Evolutionary conservation across 2,329 filamentous ascomycete species (phyloP).

Genomic region (Talaromyces sp.): DNA sequence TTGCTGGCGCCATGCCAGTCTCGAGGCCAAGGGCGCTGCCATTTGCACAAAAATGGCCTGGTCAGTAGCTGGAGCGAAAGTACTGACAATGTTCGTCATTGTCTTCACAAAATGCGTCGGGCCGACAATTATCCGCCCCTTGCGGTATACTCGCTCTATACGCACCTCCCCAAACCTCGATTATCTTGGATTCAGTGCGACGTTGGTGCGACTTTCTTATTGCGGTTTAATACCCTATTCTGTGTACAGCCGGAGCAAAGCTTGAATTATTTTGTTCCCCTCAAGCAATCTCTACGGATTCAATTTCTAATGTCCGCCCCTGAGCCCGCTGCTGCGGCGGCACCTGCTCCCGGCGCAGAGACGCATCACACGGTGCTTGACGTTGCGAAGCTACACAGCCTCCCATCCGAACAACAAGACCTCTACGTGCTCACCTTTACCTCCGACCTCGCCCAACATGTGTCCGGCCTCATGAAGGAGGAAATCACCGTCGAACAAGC

Average conservation of each 20-base stretch:
- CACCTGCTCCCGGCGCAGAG: slow-evolving; percentile 29
- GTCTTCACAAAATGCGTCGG: slow-evolving; percentile 17
- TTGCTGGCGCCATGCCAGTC: slow-evolving; percentile 16
- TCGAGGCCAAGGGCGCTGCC: slow-evolving; percentile 19
- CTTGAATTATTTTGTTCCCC: slow-evolving; percentile 2
- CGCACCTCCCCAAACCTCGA: not conserved
- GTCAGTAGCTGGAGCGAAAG: not conserved
- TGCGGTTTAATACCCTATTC: not conserved
- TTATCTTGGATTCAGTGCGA: not conserved
- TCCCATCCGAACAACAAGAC: slow-evolving; percentile 92
- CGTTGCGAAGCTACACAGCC: slow-evolving; percentile 77
- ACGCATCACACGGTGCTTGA: slow-evolving; percentile 64
- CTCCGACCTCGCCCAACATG: slow-evolving; percentile 75
- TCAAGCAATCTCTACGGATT: slow-evolving; percentile 8
- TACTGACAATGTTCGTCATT: slow-evolving; percentile 16
- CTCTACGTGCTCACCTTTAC: slow-evolving; percentile 88
- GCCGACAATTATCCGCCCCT: slow-evolving; percentile 21
- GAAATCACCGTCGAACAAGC: slow-evolving; percentile 85
- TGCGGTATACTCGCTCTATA: slow-evolving; percentile 8
- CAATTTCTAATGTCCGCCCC: slow-evolving; percentile 36
- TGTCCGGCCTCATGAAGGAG: slow-evolving; percentile 64
- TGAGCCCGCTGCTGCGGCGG: slow-evolving; percentile 23
- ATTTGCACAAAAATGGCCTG: not conserved
- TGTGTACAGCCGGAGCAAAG: not conserved
- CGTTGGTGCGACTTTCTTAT: not conserved